Evolutionary conservation across 1,139 yeast genomes (phyloP), one percentile per base, ranked within the genome.

Genomic region (Scheffersomyces illinoinensis): DNA sequence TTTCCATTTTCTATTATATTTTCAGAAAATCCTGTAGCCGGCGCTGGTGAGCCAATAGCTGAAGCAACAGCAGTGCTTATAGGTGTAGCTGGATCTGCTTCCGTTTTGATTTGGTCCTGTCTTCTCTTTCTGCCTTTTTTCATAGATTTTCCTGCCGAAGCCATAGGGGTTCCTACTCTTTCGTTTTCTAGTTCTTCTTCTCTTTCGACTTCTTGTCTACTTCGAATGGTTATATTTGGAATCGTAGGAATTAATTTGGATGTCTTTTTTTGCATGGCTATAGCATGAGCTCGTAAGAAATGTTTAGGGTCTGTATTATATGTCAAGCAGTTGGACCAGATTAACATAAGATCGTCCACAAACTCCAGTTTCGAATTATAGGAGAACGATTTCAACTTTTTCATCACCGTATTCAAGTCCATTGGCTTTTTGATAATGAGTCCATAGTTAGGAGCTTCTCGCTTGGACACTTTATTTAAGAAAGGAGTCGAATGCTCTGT

Each of bases 401-500:
- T 93, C 88, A 93, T 83, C 17, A 96, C 97, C 0, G 98, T 93
- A 68, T 93, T 93, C 64, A 96, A 80, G 70, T 96, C 99, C 99
- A 96, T 96, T 43, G 99, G 99, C 59, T 86, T 87, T 67, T 93
- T 93, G 66, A 96, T 93, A 51, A 96, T 84, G 59, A 88, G 87
- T 61, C 93, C 93, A 75, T 96, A 96, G 70, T 95, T 93, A 7
- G 99, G 99, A 0, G 99, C 99, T 69, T 96, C 99, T 60, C 99
- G 83, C 72, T 95, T 95, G 59, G 96, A 91, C 21, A 96, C 99
- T 70, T 92, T 91, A 74, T 93, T 95, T 64, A 96, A 80, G 69
- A 96, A 96, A 0, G 98, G 97, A 0, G 98, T 93, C 0, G 98
- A 93, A 73, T 95, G 98, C 69, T 95, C 98, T 0, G 99, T 95